phyloP scores from a whole-genome alignment of 192 early-diverging fungal genomes.

The Phlyctochytrium planicorne region DNA sequence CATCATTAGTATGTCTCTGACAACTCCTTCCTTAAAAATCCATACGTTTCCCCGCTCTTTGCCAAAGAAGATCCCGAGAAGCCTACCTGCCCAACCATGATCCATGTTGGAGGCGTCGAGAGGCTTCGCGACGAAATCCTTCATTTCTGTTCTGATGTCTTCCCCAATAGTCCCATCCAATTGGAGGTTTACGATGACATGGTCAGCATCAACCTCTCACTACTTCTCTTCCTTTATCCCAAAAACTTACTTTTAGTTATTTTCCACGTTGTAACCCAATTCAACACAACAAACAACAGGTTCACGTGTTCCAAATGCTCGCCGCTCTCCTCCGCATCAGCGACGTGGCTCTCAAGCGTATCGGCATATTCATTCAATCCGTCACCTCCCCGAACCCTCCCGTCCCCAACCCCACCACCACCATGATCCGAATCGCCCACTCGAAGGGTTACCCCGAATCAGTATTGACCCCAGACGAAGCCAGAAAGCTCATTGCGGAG shows the following conservation, averaged over 20 bases:
- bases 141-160: conserved; percentile 22
- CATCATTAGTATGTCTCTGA: conserved; percentile 28
- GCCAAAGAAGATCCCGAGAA: conserved; percentile 25
- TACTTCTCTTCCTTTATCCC: no score
- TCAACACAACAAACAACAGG: conserved; percentile 5
- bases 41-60: conserved; percentile 45
- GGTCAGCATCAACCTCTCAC: no score
- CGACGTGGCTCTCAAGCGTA: conserved; percentile 23
- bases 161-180: conserved; percentile 22
- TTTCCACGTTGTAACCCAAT: background rate
- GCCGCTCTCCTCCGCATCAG: conserved; percentile 16
- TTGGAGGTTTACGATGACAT: conserved; percentile 52
- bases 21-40: conserved; percentile 35
- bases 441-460: background rate
- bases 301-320: conserved; percentile 48
- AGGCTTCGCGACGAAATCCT: conserved; percentile 51
- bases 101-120: conserved; percentile 49
- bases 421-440: background rate
- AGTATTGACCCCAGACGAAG: background rate
- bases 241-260: no score
- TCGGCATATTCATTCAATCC: conserved; percentile 11
- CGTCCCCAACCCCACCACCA: background rate
- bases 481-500: background rate
- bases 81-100: conserved; percentile 41
- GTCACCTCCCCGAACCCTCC: background rate